Evolutionary conservation across 371 early-diverging fungal genomes (phyloP).

Genomic region (Rhizopus microsporus): DNA sequence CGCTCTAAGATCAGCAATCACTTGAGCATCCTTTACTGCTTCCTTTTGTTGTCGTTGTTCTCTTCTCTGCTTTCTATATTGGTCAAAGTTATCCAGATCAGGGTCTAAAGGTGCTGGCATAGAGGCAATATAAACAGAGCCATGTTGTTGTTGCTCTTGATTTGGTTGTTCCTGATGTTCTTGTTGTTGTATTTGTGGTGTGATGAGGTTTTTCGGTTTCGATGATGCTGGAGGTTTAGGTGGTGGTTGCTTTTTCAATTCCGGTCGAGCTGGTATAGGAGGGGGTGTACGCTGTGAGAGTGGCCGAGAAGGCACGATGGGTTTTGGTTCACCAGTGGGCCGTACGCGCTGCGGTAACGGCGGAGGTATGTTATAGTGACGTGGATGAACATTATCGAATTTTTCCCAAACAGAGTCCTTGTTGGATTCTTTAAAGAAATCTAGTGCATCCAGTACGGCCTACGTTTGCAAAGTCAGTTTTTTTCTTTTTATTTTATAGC

Average conservation of each 20-base stretch:
- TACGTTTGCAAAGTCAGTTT: background rate
- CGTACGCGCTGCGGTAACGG: conserved; percentile 31
- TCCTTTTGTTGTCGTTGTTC: conserved; percentile 28
- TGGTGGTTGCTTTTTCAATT: conserved; percentile 36
- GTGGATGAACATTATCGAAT: conserved; percentile 67
- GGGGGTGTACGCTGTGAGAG: conserved; percentile 28
- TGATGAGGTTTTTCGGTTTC: conserved; percentile 16
- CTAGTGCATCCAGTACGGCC: conserved; percentile 92
- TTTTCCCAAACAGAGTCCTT: conserved; percentile 87
- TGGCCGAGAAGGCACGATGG: conserved; percentile 18
- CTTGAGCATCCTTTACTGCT: conserved; percentile 53
- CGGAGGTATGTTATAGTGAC: conserved; percentile 26
- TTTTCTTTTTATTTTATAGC: background rate
- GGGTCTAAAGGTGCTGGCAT: conserved; percentile 42
- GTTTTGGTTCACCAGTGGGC: conserved; percentile 16
- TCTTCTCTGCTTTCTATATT: conserved; percentile 20
- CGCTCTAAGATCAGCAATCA: conserved; percentile 82
- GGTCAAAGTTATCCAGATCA: conserved; percentile 32
- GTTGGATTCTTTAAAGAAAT: conserved; percentile 81
- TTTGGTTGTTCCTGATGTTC: conserved; percentile 12
- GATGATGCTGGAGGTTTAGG: conserved; percentile 36
- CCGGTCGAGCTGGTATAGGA: conserved; percentile 35
- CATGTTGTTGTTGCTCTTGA: conserved; percentile 6
- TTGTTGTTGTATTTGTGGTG: conserved; percentile 4
- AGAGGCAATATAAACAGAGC: conserved; percentile 28